Evolutionary conservation across 2,329 filamentous ascomycete species (phyloP).

Genomic region (Clathrospora elynae): DNA sequence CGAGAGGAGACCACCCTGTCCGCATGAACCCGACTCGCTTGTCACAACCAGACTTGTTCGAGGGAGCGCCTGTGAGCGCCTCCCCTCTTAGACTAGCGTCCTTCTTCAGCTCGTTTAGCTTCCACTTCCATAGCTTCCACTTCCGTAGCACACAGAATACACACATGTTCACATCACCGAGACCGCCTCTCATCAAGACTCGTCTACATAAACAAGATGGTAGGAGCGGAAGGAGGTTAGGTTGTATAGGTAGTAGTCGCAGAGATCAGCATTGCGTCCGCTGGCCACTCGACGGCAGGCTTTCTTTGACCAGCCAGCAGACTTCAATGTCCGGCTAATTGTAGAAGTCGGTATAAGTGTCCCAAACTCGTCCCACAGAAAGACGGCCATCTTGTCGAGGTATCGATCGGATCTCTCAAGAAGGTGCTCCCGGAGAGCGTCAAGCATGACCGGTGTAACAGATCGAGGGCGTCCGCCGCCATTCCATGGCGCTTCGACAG

Average conservation of each 20-base stretch:
- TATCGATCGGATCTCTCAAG: constrained; percentile 31
- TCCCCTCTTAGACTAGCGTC: no score
- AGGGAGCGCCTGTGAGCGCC: no score
- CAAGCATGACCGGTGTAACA: constrained; percentile 9
- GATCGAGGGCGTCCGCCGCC: constrained; percentile 5
- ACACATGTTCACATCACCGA: no score
- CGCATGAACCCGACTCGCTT: constrained; percentile 42
- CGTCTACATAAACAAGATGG: constrained; percentile 46
- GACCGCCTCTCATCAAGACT: no score
- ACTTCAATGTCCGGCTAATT: constrained; percentile 30
- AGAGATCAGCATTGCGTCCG: constrained; percentile 42
- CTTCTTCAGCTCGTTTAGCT: no score
- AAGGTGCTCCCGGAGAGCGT: constrained; percentile 2
- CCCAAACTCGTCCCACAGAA: constrained; percentile 35
- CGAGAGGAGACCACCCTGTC: constrained; percentile 43
- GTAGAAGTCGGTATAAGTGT: constrained; percentile 15
- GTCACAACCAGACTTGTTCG: constrained; percentile 47
- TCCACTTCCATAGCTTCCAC: no score
- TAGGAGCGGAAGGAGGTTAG: constrained; percentile 41
- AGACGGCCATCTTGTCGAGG: constrained; percentile 33
- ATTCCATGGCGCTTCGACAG: constrained; percentile 4
- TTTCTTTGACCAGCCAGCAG: constrained; percentile 41
- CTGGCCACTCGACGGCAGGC: constrained; percentile 36
- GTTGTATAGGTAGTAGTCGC: constrained; percentile 43
- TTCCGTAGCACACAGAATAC: no score